These are phyloP conservation scores for Hortaea werneckii DNA, from an alignment of 2,329 filamentous ascomycete genomes.

Conservation along the genomic window DNA sequence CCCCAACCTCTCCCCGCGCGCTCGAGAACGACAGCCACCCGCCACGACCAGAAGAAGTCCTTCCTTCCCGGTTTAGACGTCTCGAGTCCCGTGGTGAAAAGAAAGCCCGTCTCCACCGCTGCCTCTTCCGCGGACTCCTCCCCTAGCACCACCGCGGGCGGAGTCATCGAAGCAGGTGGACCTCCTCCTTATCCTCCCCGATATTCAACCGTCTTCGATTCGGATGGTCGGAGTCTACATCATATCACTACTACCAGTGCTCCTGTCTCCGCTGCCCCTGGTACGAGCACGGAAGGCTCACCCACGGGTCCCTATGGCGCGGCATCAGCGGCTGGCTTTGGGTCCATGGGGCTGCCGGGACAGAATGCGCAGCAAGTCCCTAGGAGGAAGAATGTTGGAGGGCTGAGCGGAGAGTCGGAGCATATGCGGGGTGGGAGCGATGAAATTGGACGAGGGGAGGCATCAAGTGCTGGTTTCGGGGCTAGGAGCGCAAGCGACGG, in stretches of 20 bases:
- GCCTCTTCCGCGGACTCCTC: not conserved
- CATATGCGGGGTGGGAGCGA: not conserved
- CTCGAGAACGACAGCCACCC: too few relatives aligned
- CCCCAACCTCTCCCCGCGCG: too few relatives aligned
- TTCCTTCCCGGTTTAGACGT: slow-evolving; percentile 3
- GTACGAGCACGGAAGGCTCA: too few relatives aligned
- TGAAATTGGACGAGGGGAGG: slow-evolving; percentile 1
- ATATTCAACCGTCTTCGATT: slow-evolving; percentile 33
- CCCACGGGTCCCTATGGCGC: too few relatives aligned
- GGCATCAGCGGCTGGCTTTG: too few relatives aligned
- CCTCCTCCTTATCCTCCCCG: slow-evolving; percentile 33
- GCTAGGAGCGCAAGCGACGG: not conserved
- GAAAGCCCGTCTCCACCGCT: slow-evolving; percentile 7
- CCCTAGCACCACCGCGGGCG: slow-evolving; percentile 14
- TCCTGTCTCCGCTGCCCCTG: not conserved
- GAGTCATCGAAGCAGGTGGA: slow-evolving; percentile 13
- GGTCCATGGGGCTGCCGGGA: too few relatives aligned
- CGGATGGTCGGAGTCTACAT: slow-evolving; percentile 22
- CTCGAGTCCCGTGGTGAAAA: slow-evolving; percentile 1
- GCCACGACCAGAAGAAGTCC: not conserved
- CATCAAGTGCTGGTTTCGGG: too few relatives aligned
- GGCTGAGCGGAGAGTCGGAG: too few relatives aligned
- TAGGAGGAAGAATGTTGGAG: too few relatives aligned
- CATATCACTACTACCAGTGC: not conserved
- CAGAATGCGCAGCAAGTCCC: too few relatives aligned